Evolutionary conservation across 768 basidiomycete species (phyloP).

Genomic region (Tulasnella sp.): DNA sequence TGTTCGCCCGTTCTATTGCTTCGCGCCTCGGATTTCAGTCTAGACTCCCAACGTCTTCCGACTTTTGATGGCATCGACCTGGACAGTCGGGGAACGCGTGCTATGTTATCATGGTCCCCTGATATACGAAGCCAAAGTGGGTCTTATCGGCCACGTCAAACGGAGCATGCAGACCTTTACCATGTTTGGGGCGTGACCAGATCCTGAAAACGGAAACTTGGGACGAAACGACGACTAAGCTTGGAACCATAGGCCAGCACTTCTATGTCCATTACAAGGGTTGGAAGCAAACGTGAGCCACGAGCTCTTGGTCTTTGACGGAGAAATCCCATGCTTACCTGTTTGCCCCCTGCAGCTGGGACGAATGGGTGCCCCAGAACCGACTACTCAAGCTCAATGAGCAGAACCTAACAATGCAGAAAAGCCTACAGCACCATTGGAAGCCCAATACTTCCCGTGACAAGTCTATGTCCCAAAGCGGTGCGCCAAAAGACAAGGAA

Average conservation of each 20-base stretch:
- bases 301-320: background rate
- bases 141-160: background rate
- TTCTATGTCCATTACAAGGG: conserved; percentile 99
- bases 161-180: background rate
- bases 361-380: conserved; percentile 82
- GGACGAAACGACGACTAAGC: conserved; percentile 48
- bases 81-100: conserved; percentile 58
- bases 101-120: conserved; percentile 92
- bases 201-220: conserved; percentile 57
- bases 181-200: conserved; percentile 18
- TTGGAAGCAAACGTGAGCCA: conserved; percentile 86
- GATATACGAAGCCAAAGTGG: conserved; percentile 82
- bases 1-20: too few species aligned
- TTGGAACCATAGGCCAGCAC: conserved; percentile 57
- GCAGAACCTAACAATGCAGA: conserved; percentile 64
- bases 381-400: conserved; percentile 82
- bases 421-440: conserved; percentile 39
- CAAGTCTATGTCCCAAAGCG: conserved; percentile 13
- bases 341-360: conserved; percentile 52
- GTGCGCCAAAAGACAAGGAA: conserved; percentile 25
- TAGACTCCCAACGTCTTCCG: too few species aligned
- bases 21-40: too few species aligned
- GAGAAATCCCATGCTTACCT: conserved; percentile 3
- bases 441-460: conserved; percentile 1
- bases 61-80: conserved; percentile 27